phyloP scores from a whole-genome alignment of 2,329 filamentous ascomycete genomes.

The Sarocladium oryzae region DNA sequence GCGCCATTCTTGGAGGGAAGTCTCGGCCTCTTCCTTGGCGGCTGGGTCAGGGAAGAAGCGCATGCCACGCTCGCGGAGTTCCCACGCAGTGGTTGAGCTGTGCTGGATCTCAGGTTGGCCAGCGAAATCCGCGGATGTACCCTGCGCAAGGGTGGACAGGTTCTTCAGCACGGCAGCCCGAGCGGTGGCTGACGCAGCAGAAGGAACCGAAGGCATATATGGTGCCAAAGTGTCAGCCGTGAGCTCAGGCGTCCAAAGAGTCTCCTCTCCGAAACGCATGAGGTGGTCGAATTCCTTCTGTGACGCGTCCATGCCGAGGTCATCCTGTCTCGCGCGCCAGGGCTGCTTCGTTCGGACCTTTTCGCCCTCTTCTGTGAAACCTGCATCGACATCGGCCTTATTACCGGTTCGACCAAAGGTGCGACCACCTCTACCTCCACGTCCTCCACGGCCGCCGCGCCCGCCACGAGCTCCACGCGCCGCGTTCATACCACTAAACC shows the following conservation, averaged over 20 bases:
- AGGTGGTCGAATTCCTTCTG: constrained; percentile 28
- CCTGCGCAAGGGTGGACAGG: constrained; percentile 28
- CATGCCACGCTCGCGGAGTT: constrained; percentile 21
- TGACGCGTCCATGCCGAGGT: constrained; percentile 10
- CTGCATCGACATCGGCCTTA: constrained; percentile 14
- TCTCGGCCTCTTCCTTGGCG: constrained; percentile 24
- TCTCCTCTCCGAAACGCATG: constrained; percentile 27
- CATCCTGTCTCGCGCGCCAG: neutral
- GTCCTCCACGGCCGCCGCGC: constrained; percentile 15
- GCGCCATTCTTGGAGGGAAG: constrained; percentile 17
- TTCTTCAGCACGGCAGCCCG: constrained; percentile 28
- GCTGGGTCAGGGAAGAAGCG: constrained; percentile 26
- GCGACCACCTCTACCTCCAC: constrained; percentile 14
- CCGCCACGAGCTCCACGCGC: constrained; percentile 13
- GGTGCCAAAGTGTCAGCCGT: constrained; percentile 24
- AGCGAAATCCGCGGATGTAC: constrained; percentile 21
- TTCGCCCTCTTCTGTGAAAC: constrained; percentile 18
- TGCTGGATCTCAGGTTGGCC: constrained; percentile 24
- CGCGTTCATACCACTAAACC: constrained; percentile 15
- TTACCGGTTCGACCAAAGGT: no score
- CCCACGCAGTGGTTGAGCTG: constrained; percentile 23
- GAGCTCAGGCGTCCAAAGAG: constrained; percentile 26
- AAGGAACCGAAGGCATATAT: constrained; percentile 24
- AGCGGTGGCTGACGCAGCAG: constrained; percentile 21
- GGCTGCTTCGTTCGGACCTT: constrained; percentile 16